Conservation (phyloP, 1,139 yeast species). For the Taphrina sp. region DNA sequence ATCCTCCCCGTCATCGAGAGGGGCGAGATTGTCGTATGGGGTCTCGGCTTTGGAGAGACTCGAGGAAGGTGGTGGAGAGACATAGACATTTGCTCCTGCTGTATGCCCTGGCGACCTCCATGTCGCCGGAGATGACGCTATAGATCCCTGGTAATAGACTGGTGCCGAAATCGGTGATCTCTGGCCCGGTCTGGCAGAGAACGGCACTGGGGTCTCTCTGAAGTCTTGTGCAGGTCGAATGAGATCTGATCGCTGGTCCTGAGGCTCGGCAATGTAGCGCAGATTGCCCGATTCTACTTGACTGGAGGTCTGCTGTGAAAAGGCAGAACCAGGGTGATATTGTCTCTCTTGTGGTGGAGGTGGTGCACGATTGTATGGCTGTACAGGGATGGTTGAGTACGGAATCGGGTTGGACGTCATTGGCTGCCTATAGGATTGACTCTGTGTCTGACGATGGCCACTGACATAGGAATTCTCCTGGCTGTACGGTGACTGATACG, state of each 20-base stretch:
- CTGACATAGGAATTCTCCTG: not conserved
- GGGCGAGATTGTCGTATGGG: constrained; percentile 6
- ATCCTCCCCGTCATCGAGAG: constrained; percentile 10
- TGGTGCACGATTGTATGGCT: not conserved
- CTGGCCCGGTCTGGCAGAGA: not conserved
- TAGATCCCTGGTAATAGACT: constrained; percentile 8
- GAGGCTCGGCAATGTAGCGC: constrained; percentile 26
- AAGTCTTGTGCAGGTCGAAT: not conserved
- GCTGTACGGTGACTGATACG: constrained; percentile 12
- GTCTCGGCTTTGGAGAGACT: constrained; percentile 9
- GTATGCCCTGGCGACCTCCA: constrained; percentile 10
- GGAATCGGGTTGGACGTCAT: constrained; percentile 6
- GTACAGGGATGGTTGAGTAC: not conserved
- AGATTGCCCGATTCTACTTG: not conserved
- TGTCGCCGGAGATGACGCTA: constrained; percentile 9
- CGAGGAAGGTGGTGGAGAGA: constrained; percentile 16
- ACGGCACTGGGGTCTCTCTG: not conserved
- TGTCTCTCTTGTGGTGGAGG: too few species aligned
- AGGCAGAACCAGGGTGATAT: not conserved
- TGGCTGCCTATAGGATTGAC: not conserved
- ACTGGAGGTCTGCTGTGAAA: not conserved
- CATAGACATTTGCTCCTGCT: not conserved
- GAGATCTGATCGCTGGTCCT: constrained; percentile 10
- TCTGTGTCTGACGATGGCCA: not conserved
- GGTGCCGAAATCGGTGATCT: constrained; percentile 2